These are phyloP conservation scores for Mycena epipterygia DNA, from an alignment of 768 basidiomycete genomes.

Conservation along the genomic window DNA sequence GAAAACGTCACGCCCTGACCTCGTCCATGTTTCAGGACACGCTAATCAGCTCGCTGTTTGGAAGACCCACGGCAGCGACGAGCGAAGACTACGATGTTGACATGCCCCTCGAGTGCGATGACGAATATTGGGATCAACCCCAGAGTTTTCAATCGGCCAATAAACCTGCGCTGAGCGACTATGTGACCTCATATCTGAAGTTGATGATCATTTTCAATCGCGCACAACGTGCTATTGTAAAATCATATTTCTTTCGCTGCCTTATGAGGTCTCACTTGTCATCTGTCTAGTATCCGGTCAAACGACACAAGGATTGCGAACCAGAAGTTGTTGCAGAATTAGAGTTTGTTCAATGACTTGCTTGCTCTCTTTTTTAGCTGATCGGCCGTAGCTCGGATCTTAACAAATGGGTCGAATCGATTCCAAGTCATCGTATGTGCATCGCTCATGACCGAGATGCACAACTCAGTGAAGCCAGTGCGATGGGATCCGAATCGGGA, in stretches of 20 bases:
- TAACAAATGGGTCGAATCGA: constrained; percentile 71
- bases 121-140: constrained; percentile 23
- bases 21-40: constrained; percentile 3
- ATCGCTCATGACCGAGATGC: too few species aligned
- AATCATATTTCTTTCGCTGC: neutral
- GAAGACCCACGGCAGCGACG: neutral
- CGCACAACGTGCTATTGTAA: constrained; percentile 16
- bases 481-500: constrained; percentile 56
- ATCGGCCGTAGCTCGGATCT: constrained; percentile 53
- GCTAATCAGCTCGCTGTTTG: constrained; percentile 11
- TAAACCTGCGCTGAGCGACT: neutral
- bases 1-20: neutral
- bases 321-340: constrained; percentile 18
- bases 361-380: constrained; percentile 26
- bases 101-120: constrained; percentile 16
- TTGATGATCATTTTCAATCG: constrained; percentile 18
- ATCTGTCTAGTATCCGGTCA: constrained; percentile 13
- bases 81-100: constrained; percentile 26
- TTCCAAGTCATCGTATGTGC: constrained; percentile 59
- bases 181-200: constrained; percentile 7
- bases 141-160: constrained; percentile 11
- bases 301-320: neutral
- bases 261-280: neutral
- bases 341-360: constrained; percentile 11
- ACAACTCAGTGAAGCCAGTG: constrained; percentile 35